Conservation (phyloP, 768 basidiomycete species). For the Leucocoprinus leucothites region DNA sequence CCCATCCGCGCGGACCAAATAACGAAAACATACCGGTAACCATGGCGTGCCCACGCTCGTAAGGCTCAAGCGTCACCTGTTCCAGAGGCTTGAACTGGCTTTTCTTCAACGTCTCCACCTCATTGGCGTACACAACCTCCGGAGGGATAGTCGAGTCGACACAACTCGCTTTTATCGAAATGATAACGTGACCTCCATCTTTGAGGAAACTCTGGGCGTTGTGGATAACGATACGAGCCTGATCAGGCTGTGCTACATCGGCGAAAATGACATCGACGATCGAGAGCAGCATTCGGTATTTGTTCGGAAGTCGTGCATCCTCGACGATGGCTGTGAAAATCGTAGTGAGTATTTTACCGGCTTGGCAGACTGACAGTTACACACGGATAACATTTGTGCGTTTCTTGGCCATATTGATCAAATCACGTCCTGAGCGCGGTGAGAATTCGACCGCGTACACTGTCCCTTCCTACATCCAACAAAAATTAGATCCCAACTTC, state of each 20-base stretch:
- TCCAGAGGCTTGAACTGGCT: conserved; percentile 90
- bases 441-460: conserved; percentile 99
- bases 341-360: conserved; percentile 4
- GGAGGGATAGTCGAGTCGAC: conserved; percentile 95
- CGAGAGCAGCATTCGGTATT: conserved; percentile 95
- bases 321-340: conserved; percentile 79
- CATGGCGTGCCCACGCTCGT: conserved; percentile 90
- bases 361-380: conserved; percentile 25
- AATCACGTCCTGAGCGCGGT: conserved; percentile 90
- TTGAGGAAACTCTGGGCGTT: conserved; percentile 97
- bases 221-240: conserved; percentile 91
- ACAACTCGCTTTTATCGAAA: conserved; percentile 99
- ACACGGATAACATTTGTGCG: conserved; percentile 97
- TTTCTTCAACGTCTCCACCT: conserved; percentile 78
- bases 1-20: not conserved
- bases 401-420: conserved; percentile 99
- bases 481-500: conserved; percentile 12
- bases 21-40: conserved; percentile 67
- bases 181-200: conserved; percentile 86
- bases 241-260: conserved; percentile 97
- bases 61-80: conserved; percentile 93
- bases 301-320: conserved; percentile 94
- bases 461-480: conserved; percentile 74
- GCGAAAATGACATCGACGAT: conserved; percentile 98
- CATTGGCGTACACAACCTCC: conserved; percentile 83